Evolutionary conservation across 2,329 filamentous ascomycete species (phyloP), one percentile per base, ranked within the genome.

Genomic region (Colletotrichum incanum): DNA sequence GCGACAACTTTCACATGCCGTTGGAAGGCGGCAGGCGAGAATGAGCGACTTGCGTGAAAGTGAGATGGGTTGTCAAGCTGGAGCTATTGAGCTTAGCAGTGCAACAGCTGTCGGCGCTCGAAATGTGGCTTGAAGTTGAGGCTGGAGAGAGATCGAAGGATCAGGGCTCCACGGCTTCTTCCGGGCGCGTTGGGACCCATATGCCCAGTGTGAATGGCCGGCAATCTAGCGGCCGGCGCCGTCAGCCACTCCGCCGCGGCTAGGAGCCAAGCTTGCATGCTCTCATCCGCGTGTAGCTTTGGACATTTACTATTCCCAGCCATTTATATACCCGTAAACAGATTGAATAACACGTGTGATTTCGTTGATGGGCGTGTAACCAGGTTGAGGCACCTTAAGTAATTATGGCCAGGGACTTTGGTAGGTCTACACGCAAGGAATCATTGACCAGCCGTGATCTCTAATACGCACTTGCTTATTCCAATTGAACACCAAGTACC

Each of bases 1-100:
- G 73, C 76, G 59, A 7, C 20, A 14, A 34, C 4, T 11, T 45
- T 61, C 47, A 66, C 70, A 60, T 61, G 43, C 69, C 65, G 47
- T 26, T 47, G 28, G 31, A n/a, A n/a, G 54, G 26, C 23, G 39
- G 39, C 12, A 47, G 47, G 23, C 31, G 9, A 45, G 18, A 59
- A 45, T 39, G 31, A 56, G 34, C 31, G 37, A 43, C 28, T 39
- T n/a, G 41, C 14, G 55, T 23, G n/a, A 43, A 56, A 50, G 39
- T 31, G 23, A 63, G 11, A 65, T 68, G 49, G 49, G 49, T 58
- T 61, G 54, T 56, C 28, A 28, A 56, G 43, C 54, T 49, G 8
- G 9, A 50, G 67, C 56, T 71, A n/a, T 56, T 26, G 6, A 62
- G 47, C 60, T 63, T 23, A 20, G 12, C 11, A 6, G 18, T 26